Percentiles rank a stretch among this genome's conserved stretches.
Evolutionary conservation across 2,329 filamentous ascomycete species (phyloP).

Genomic region (Pseudohalonectria lignicola): DNA sequence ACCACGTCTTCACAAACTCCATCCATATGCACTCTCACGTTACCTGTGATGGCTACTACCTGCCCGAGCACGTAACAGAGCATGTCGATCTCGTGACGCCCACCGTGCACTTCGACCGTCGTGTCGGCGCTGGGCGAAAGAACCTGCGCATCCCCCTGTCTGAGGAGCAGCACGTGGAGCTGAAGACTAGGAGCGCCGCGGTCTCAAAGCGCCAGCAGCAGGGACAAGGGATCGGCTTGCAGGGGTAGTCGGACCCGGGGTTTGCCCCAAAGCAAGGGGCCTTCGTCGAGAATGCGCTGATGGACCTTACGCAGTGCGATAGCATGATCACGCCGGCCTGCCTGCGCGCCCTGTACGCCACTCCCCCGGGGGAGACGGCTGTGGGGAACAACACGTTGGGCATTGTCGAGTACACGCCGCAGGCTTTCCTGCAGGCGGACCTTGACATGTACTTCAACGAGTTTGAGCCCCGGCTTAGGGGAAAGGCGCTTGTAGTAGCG

Average conservation of each 20-base stretch:
- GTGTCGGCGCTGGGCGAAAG: constrained; percentile 14
- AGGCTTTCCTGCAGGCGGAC: constrained; percentile 39
- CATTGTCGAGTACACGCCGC: constrained; percentile 42
- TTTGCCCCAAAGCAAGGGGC: constrained; percentile 19
- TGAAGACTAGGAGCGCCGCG: constrained; percentile 6
- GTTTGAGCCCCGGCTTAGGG: constrained; percentile 27
- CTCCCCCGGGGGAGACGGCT: constrained; percentile 24
- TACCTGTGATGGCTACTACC: constrained; percentile 28
- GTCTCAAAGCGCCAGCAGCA: constrained; percentile 1
- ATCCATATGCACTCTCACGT: constrained; percentile 21
- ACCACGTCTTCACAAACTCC: constrained; percentile 35
- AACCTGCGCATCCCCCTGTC: constrained; percentile 12
- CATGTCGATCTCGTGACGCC: constrained; percentile 30
- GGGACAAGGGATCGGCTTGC: constrained; percentile 11
- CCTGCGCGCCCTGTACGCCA: constrained; percentile 34
- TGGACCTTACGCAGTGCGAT: constrained; percentile 30
- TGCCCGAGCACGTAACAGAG: constrained; percentile 22
- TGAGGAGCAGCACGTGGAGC: constrained; percentile 11
- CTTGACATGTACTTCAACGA: constrained; percentile 35
- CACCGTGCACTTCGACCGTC: constrained; percentile 25
- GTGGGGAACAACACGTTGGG: constrained; percentile 34
- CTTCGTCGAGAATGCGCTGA: constrained; percentile 16
- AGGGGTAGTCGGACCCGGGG: constrained; percentile 13
- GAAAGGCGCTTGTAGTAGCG: constrained; percentile 22
- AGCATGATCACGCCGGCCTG: constrained; percentile 45